Evolutionary conservation across 2,329 filamentous ascomycete genomes (phyloP), one percentile per base, ranked within the genome.

Genomic region (Paecilomyces fulvus): DNA sequence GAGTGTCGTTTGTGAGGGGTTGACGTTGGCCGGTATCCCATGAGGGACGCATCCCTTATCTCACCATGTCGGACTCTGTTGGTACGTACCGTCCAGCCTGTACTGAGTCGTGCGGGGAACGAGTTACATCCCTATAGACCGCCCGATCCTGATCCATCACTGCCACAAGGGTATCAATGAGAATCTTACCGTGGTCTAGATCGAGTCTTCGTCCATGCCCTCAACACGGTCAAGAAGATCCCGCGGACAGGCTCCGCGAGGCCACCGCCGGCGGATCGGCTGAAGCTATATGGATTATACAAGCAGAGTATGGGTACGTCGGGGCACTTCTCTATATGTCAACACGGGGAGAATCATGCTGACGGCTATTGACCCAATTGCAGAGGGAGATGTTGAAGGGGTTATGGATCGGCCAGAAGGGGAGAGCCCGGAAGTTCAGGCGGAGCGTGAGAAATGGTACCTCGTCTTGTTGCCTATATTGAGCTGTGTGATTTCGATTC

Each of bases 221-320:
- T 99, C 74, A 96, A 96, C 77, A 97, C 94, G 23, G 92, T 99
- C 67, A 96, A 96, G 76, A 95, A 95, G 76, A 95, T 99, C 65
- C 89, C 89, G 65, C 92, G 94, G 69, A 96, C 92, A 17, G 92
- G 94, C 61, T 90, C 90, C 54, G 85, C 90, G 60, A 88, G 94
- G 60, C 94, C 94, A 50, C 94, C 94, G 51, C 84, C 91, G 1
- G 79, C 82, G 59, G 92, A 95, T 68, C 87, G 94, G 57, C 80
- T 99, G 64, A 88, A 89, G 57, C 87, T 99, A 60, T 99, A 99
- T 86, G 94, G 94, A 61, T 82, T 99, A 63, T 99, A 99, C 79
- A 99, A 99, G 72, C 94, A 99, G 75, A 91, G 91, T 60, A 97
- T 97, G 94, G 83, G 80, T 83, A 74, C 60, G 72, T 65, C 48